These are phyloP conservation scores for Phytopythium helicoides DNA, from an alignment of 352 stramenopile species.

Conservation along the genomic window DNA sequence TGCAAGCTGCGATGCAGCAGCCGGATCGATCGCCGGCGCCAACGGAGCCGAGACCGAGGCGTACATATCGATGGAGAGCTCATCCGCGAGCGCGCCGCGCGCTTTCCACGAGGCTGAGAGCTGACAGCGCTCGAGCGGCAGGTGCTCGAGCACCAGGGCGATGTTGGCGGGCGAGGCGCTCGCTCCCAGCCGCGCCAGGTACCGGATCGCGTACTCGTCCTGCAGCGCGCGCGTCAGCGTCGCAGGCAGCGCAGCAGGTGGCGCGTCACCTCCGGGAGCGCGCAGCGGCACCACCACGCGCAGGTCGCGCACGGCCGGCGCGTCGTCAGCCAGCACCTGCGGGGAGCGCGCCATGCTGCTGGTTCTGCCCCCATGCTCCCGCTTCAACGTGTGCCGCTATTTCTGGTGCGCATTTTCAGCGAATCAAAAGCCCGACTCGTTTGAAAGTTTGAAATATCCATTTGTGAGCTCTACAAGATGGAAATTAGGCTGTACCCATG, in stretches of 20 bases:
- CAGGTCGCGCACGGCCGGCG: conserved; percentile 35
- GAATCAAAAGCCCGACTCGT: no score
- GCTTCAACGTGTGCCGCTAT: not conserved
- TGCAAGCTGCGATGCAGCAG: not conserved
- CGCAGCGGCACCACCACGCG: conserved; percentile 58
- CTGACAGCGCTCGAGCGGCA: conserved; percentile 63
- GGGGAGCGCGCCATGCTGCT: no score
- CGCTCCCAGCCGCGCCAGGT: conserved; percentile 60
- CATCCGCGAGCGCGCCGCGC: conserved; percentile 46
- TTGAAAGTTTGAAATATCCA: conserved; percentile 48
- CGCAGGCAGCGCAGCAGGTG: conserved; percentile 33
- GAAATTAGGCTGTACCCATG: no score
- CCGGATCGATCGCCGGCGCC: not conserved
- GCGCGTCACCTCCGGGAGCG: conserved; percentile 29
- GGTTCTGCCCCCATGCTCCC: no score
- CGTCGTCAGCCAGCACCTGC: conserved; percentile 12
- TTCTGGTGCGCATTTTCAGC: no score
- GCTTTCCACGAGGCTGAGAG: conserved; percentile 59
- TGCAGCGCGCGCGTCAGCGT: conserved; percentile 44
- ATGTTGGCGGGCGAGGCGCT: conserved; percentile 51
- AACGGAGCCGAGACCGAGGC: conserved; percentile 10
- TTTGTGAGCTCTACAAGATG: no score
- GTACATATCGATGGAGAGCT: conserved; percentile 55
- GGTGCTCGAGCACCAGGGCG: conserved; percentile 50
- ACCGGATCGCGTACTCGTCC: conserved; percentile 74